Evolutionary conservation across 2,329 filamentous ascomycete species (phyloP).

Genomic region (Aspergillus hiratsukae): DNA sequence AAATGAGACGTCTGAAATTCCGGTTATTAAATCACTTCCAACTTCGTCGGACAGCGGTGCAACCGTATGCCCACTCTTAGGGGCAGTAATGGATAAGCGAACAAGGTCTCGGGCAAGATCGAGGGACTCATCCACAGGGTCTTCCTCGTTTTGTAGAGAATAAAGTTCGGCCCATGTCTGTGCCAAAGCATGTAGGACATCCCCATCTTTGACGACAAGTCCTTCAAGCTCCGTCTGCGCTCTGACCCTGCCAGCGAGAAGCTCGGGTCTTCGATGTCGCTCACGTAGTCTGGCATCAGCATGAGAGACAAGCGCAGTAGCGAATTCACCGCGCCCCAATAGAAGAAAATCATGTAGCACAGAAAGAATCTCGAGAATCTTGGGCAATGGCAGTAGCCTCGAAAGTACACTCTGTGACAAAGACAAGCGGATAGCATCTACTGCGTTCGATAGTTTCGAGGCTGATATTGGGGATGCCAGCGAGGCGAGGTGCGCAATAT

Average conservation of each 20-base stretch:
- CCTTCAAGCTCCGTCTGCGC: conserved; percentile 53
- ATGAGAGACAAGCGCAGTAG: conserved; percentile 77
- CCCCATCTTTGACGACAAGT: conserved; percentile 76
- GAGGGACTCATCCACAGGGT: conserved; percentile 66
- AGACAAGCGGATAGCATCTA: conserved; percentile 72
- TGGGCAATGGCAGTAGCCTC: conserved; percentile 70
- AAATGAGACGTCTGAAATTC: conserved; percentile 53
- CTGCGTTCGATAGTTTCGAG: conserved; percentile 64
- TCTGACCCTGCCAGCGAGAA: conserved; percentile 47
- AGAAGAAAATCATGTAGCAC: conserved; percentile 84
- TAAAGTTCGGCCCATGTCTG: conserved; percentile 76
- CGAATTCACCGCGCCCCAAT: conserved; percentile 84
- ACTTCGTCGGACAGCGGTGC: conserved; percentile 17
- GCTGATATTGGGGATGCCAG: conserved; percentile 71
- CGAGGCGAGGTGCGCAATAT: conserved; percentile 57
- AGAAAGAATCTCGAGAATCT: conserved; percentile 70
- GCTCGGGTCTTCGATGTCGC: conserved; percentile 60
- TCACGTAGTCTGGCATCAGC: conserved; percentile 75
- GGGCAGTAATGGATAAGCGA: conserved; percentile 52
- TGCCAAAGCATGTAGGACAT: conserved; percentile 70
- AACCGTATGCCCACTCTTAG: conserved; percentile 27
- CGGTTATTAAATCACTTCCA: conserved; percentile 20
- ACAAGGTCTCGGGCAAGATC: conserved; percentile 78
- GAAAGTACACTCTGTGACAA: conserved; percentile 81
- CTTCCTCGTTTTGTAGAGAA: conserved; percentile 73